A percentile compares a stretch with the other conserved stretches of the same genome.
These are phyloP conservation scores for Xenosphaeropsis pyriputrescens DNA, from an alignment of 2,329 filamentous ascomycete genomes.

Conservation along the genomic window DNA sequence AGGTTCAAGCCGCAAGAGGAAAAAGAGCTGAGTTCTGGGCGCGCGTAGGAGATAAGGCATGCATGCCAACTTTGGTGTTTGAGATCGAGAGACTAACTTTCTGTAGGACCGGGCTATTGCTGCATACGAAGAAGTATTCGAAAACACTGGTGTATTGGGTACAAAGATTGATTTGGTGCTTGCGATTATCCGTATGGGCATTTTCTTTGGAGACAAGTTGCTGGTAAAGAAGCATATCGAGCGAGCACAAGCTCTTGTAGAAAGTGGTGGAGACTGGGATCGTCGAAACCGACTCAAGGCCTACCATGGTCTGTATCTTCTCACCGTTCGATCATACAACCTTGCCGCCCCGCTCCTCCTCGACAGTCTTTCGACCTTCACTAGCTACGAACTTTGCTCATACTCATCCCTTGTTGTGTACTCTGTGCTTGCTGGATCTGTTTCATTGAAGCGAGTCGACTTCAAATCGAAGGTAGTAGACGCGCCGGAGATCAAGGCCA, in stretches of 20 bases:
- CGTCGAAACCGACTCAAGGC: conserved; percentile 96
- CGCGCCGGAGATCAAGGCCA: conserved; percentile 94
- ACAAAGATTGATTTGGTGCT: conserved; percentile 96
- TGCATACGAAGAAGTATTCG: conserved; percentile 82
- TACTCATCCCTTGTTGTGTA: conserved; percentile 94
- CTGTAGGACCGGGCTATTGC: conserved; percentile 81
- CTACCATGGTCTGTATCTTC: conserved; percentile 86
- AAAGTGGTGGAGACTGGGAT: conserved; percentile 96
- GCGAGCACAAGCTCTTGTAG: conserved; percentile 76
- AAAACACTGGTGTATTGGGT: conserved; percentile 93
- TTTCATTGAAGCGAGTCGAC: conserved; percentile 90
- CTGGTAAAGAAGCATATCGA: conserved; percentile 91
- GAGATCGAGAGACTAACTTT: conserved; percentile 6
- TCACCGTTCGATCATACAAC: conserved; percentile 84
- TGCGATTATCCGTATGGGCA: conserved; percentile 85
- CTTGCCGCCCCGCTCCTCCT: conserved; percentile 83
- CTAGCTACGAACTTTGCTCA: conserved; percentile 94
- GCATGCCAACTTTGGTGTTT: conserved; percentile 5
- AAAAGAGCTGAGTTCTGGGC: conserved; percentile 97
- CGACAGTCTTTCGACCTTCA: conserved; percentile 95
- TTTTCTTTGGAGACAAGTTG: conserved; percentile 90
- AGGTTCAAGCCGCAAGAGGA: conserved; percentile 80
- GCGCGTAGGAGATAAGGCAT: conserved; percentile 86
- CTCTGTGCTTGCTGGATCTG: conserved; percentile 84
- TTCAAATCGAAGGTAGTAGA: conserved; percentile 99